These are phyloP conservation scores for Trypanosoma scelopori DNA, from an alignment of 208 protist species.

Conservation along the genomic window DNA sequence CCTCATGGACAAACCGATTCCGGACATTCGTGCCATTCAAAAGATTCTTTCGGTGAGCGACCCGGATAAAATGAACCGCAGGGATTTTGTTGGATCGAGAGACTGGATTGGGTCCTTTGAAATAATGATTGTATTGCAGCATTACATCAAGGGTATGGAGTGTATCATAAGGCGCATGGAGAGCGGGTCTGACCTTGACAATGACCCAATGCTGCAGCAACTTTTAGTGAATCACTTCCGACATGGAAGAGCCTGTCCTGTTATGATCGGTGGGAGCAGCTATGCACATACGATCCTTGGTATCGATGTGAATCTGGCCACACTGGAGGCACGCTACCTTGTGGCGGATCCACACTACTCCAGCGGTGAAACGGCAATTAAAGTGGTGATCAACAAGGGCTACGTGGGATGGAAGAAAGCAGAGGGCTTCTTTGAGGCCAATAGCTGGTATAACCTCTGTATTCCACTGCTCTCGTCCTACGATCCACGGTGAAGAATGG, in stretches of 20 bases:
- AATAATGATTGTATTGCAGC: slow-evolving; percentile 87
- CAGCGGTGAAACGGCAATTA: slow-evolving; percentile 65
- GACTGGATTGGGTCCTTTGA: slow-evolving; percentile 96
- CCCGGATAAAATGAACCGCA: slow-evolving; percentile 73
- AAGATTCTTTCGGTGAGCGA: slow-evolving; percentile 75
- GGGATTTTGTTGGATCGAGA: slow-evolving; percentile 86
- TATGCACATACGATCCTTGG: slow-evolving; percentile 95
- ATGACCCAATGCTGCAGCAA: slow-evolving; percentile 61
- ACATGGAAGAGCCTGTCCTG: slow-evolving; percentile 66
- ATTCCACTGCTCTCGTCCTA: slow-evolving; percentile 70
- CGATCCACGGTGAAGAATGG: slow-evolving; percentile 51
- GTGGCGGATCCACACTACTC: slow-evolving; percentile 95
- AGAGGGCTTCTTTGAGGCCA: slow-evolving; percentile 77
- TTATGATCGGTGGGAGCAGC: slow-evolving; percentile 96
- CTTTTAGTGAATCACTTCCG: slow-evolving; percentile 87
- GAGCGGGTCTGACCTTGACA: slow-evolving; percentile 79
- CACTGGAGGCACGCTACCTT: slow-evolving; percentile 81
- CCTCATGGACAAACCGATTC: slow-evolving; percentile 46
- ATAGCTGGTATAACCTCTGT: slow-evolving; percentile 95
- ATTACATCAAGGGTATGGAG: slow-evolving; percentile 68
- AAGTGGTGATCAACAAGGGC: slow-evolving; percentile 82
- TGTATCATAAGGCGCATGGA: slow-evolving; percentile 88
- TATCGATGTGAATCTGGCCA: slow-evolving; percentile 84
- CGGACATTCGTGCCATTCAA: slow-evolving; percentile 81
- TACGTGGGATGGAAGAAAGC: slow-evolving; percentile 91